These are phyloP conservation scores for Tricholoma sp. DNA, from an alignment of 768 basidiomycete species.

Conservation along the genomic window DNA sequence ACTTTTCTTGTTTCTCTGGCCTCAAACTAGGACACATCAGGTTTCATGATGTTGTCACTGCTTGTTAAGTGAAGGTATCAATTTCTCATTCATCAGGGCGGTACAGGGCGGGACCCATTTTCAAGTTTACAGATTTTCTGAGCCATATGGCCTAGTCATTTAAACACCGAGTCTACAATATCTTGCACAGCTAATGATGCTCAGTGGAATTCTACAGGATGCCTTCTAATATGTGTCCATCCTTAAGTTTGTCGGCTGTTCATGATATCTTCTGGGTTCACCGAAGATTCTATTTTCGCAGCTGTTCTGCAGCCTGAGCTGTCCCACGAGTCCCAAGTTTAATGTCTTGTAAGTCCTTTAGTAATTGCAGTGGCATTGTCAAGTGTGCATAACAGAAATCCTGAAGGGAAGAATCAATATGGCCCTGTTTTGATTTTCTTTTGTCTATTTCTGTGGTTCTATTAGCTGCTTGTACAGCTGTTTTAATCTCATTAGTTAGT, in stretches of 20 bases:
- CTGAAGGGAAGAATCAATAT: conserved; percentile 17
- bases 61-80: neutral
- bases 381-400: conserved; percentile 11
- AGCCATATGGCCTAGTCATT: no score
- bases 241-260: neutral
- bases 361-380: neutral
- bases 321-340: neutral
- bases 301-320: no score
- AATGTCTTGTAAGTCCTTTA: neutral
- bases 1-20: neutral
- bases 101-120: neutral
- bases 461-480: no score
- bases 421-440: no score
- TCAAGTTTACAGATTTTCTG: no score
- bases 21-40: neutral
- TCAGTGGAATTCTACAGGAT: neutral
- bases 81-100: neutral
- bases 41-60: neutral
- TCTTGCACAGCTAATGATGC: neutral
- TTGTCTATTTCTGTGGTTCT: no score
- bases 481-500: no score
- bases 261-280: neutral
- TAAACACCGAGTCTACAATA: no score
- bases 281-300: neutral
- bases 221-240: neutral